These are phyloP conservation scores for Emergomyces africanus DNA, from an alignment of 2,329 filamentous ascomycete genomes.

Conservation along the genomic window DNA sequence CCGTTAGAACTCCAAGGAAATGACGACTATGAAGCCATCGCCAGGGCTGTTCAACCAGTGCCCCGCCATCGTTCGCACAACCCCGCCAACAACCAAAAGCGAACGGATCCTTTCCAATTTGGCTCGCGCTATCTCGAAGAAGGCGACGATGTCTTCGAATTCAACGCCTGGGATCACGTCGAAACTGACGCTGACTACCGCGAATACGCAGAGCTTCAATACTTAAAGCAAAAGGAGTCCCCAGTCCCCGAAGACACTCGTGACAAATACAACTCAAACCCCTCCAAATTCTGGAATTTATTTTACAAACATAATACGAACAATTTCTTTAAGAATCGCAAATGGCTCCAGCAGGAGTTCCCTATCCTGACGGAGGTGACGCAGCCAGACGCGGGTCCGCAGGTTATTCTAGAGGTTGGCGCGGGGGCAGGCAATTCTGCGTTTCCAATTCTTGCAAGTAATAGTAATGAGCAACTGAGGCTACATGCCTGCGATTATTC, in stretches of 20 bases:
- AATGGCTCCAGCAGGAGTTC: constrained; percentile 95
- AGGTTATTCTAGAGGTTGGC: constrained; percentile 74
- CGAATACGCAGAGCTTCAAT: constrained; percentile 74
- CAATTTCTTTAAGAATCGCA: constrained; percentile 98
- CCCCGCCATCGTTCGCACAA: constrained; percentile 55
- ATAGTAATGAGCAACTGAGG: constrained; percentile 68
- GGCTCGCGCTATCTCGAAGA: constrained; percentile 75
- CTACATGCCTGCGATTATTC: constrained; percentile 95
- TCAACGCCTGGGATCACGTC: constrained; percentile 99
- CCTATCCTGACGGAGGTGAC: constrained; percentile 72
- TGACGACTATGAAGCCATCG: constrained; percentile 19
- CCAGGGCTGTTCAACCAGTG: constrained; percentile 36
- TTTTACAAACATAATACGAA: constrained; percentile 97
- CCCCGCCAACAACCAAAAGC: constrained; percentile 65
- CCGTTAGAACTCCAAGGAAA: constrained; percentile 11
- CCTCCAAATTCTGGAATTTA: constrained; percentile 93
- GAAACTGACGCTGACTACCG: constrained; percentile 82
- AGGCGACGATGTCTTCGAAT: constrained; percentile 84
- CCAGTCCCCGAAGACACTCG: constrained; percentile 93
- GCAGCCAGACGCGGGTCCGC: constrained; percentile 52
- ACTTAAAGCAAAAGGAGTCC: constrained; percentile 66
- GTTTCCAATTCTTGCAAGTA: constrained; percentile 75
- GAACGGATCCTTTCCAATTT: constrained; percentile 88
- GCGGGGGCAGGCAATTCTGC: constrained; percentile 94
- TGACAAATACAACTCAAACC: constrained; percentile 73